Base-by-base conservation (phyloP, 169 alveolate species). In the Perkinsus chesapeaki region DNA sequence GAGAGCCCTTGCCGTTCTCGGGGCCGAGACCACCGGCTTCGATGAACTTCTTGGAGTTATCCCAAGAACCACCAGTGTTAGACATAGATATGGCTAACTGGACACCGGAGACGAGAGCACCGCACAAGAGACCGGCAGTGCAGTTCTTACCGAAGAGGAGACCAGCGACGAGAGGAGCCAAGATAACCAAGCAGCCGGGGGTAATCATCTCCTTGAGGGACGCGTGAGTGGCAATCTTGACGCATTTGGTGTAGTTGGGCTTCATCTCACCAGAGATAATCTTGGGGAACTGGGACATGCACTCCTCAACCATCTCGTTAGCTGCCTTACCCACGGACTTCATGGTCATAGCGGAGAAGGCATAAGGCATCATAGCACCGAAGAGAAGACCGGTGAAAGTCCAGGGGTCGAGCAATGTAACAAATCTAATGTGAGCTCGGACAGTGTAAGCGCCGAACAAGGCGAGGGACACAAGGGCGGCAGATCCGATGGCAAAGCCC, bases 1-100 rank as follows among this genome's bases (percentile, higher is more conserved):
- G 95, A 91, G 96, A 95, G 48, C 96, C 96, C 95, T 96, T 95
- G 91, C 92, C 73, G 34, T 91, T 92, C 10, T 94, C 96, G n/a
- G 95, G 92, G 43, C 97, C 97, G 38, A 96, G 93, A 39, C 96
- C 97, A n/a, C n/a, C n/a, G n/a, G n/a, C n/a, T 93, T 96, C 98
- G 91, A 95, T 95, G 47, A 94, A 95, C 92, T 96, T 96, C 94
- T 96, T 96, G 92, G 97, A 96, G 93, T 96, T 96, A 93, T 96
- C 98, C 98, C 98, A 96, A 20, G 98, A 97, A 38, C 98, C 97
- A 39, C 98, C 98, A 39, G 97, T 92, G 48, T 96, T 96, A 9
- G 97, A 95, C 73, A 96, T 93, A 39, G 96, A 94, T 93, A 96
- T 96, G 31, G 98, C 97, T 96, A 96, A 94, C 92, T 94, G 95